Percentiles rank a stretch among this genome's conserved stretches.
Conservation (phyloP, 164 flowering plant species). For the Tetracentron sinense region DNA sequence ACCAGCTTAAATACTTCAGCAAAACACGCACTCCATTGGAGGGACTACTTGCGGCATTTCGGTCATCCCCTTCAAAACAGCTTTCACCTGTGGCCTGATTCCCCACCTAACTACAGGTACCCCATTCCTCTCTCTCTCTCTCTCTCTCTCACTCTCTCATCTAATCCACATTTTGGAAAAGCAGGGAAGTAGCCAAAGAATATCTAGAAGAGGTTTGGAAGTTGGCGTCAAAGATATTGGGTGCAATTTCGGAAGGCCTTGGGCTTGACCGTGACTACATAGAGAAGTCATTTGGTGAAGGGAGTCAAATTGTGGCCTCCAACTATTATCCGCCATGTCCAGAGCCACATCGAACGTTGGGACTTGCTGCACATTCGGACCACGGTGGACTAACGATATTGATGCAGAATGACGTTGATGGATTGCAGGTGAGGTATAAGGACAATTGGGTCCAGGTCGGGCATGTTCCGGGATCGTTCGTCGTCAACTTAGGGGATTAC, state of each 20-base stretch:
- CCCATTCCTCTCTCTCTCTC: no score
- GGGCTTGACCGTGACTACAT: conserved; percentile 34
- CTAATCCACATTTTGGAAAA: neutral
- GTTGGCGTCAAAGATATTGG: conserved; percentile 30
- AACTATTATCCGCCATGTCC: conserved; percentile 61
- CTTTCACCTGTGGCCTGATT: conserved; percentile 44
- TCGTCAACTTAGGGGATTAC: no score
- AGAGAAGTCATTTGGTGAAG: conserved; percentile 27
- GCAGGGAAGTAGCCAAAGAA: conserved; percentile 51
- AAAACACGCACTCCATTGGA: conserved; percentile 43
- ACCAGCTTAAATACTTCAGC: conserved; percentile 43
- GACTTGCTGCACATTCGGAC: conserved; percentile 63
- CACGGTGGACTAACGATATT: conserved; percentile 46
- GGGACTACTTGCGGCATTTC: conserved; percentile 58
- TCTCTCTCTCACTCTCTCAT: neutral
- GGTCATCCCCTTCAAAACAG: conserved; percentile 47
- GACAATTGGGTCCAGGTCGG: no score
- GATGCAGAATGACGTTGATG: no score
- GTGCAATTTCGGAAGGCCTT: conserved; percentile 42
- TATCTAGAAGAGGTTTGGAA: conserved; percentile 30
- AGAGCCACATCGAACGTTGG: conserved; percentile 29
- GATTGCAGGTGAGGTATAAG: no score
- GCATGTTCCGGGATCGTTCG: no score
- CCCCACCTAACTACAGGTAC: conserved; percentile 43
- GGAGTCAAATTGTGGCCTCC: conserved; percentile 47